These are phyloP conservation scores for Coix lacrymajobi DNA, from an alignment of 176 grass and related monocot genomes.

Conservation along the genomic window DNA sequence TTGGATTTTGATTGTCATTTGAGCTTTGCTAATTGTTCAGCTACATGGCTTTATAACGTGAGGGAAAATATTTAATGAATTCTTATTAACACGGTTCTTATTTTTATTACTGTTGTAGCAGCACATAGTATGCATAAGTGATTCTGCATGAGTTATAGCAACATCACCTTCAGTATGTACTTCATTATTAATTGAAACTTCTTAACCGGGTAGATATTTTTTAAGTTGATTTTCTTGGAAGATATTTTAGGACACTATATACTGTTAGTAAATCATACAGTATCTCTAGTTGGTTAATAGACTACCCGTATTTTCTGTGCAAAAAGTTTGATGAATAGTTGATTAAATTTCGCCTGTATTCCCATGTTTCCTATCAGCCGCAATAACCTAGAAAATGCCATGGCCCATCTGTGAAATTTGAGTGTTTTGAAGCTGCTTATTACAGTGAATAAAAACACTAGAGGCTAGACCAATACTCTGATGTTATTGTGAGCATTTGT, in stretches of 20 bases:
- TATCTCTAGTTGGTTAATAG: background rate
- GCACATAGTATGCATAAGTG: background rate
- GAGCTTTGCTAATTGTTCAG: conserved; percentile 5
- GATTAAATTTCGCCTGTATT: background rate
- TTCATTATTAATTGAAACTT: background rate
- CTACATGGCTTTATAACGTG: background rate
- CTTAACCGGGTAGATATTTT: background rate
- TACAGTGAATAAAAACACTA: background rate
- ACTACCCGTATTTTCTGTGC: background rate
- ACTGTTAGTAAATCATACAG: background rate
- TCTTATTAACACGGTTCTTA: background rate
- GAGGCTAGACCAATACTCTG: background rate
- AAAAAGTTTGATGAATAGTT: background rate
- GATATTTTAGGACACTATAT: background rate
- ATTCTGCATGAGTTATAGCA: background rate
- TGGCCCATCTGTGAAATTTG: background rate
- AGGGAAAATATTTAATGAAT: background rate
- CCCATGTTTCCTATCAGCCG: background rate
- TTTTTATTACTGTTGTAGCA: background rate
- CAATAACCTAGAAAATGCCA: background rate
- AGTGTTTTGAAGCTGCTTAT: background rate
- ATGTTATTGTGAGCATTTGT: background rate
- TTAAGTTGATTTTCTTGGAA: background rate
- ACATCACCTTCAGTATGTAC: background rate
- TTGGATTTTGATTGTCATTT: background rate